phyloP scores from a whole-genome alignment of 1,284 basidiomycete genomes.

The Ustilago esculenta region DNA sequence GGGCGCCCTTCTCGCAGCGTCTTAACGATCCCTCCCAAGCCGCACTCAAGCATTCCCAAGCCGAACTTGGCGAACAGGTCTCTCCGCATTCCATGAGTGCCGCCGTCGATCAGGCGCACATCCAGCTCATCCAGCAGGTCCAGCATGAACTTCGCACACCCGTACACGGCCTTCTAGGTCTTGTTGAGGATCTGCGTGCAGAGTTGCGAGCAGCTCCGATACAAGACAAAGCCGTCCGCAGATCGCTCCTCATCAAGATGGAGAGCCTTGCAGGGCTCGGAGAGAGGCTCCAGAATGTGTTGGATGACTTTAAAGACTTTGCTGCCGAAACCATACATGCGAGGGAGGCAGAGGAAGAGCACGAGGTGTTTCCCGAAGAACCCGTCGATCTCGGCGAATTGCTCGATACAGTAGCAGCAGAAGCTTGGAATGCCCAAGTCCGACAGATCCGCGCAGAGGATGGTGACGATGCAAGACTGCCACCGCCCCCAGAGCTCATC shows the following conservation, averaged over 20 bases:
- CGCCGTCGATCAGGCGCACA: conserved; percentile 47
- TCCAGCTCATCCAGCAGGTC: conserved; percentile 49
- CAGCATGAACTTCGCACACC: conserved; percentile 57
- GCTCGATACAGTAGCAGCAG: conserved; percentile 36
- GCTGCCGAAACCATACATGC: conserved; percentile 42
- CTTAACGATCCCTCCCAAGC: conserved; percentile 11
- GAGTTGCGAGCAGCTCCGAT: conserved; percentile 18
- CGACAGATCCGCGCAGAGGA: conserved; percentile 43
- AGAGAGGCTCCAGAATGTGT: conserved; percentile 34
- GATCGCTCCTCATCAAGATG: conserved; percentile 24
- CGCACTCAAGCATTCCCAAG: conserved; percentile 7
- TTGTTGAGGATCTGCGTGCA: conserved; percentile 25
- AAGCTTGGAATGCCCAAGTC: conserved; percentile 45
- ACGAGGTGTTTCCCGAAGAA: conserved; percentile 28
- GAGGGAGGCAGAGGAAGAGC: conserved; percentile 23
- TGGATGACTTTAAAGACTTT: conserved; percentile 47
- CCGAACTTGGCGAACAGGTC: conserved; percentile 29
- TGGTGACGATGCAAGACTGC: conserved; percentile 47
- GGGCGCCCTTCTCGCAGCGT: conserved; percentile 25
- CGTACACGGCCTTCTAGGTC: conserved; percentile 41
- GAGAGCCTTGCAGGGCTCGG: conserved; percentile 36
- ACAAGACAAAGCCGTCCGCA: conserved; percentile 3
- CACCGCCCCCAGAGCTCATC: conserved; percentile 53
- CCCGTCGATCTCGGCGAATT: conserved; percentile 41
- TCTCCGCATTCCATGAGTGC: conserved; percentile 24